Conservation (phyloP, 257 asterid species). For the Capsicum baccatum region DNA sequence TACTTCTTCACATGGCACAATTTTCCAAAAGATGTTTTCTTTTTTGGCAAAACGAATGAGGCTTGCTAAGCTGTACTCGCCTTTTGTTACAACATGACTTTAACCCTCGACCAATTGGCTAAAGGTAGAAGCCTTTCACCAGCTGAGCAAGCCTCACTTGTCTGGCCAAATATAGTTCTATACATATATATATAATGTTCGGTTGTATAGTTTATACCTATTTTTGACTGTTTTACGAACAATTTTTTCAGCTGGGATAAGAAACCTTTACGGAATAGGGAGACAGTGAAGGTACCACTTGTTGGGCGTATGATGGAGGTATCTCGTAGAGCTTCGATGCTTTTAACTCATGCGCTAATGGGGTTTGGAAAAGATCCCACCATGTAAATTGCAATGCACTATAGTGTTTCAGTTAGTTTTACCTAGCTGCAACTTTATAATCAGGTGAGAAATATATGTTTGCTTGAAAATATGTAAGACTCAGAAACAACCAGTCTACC, state of each 20-base stretch:
- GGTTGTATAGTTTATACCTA: neutral
- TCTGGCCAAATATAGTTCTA: neutral
- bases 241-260: slow-evolving; percentile 75
- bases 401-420: neutral
- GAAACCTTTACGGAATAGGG: slow-evolving; percentile 69
- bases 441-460: neutral
- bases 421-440: neutral
- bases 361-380: slow-evolving; percentile 76
- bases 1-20: neutral
- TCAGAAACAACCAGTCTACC: too few species aligned
- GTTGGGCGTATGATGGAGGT: slow-evolving; percentile 61
- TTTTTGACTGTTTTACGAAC: neutral
- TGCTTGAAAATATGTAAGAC: neutral
- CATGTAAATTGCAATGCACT: slow-evolving; percentile 23
- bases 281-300: slow-evolving; percentile 64
- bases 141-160: neutral
- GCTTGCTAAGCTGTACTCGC: neutral
- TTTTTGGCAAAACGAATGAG: neutral
- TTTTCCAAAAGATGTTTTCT: neutral
- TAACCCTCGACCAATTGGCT: neutral
- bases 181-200: neutral
- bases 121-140: neutral
- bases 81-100: neutral
- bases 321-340: slow-evolving; percentile 66
- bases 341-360: slow-evolving; percentile 80